These are phyloP conservation scores for Wakefieldia striispora DNA, from an alignment of 768 basidiomycete species.

Conservation along the genomic window DNA sequence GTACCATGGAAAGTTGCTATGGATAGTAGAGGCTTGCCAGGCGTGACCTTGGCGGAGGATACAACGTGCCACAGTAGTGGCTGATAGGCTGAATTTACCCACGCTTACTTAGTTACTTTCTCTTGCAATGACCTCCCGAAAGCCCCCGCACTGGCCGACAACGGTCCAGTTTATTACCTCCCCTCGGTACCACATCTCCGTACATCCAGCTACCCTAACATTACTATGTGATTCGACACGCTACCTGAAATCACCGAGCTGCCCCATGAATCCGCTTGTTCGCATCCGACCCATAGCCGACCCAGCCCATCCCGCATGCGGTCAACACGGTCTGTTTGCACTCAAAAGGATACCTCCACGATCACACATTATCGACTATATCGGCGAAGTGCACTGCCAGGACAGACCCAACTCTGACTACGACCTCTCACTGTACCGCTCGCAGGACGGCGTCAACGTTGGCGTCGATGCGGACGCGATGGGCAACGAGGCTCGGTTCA, in stretches of 20 bases:
- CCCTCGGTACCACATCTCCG: slow-evolving; percentile 56
- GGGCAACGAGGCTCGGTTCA: slow-evolving; percentile 88
- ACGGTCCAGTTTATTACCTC: slow-evolving; percentile 52
- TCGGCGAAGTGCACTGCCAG: slow-evolving; percentile 83
- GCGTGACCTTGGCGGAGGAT: background rate
- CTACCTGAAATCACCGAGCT: slow-evolving; percentile 15
- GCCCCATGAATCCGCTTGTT: slow-evolving; percentile 36
- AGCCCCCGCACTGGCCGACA: slow-evolving; percentile 50
- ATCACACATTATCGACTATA: slow-evolving; percentile 74
- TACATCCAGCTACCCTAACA: slow-evolving; percentile 41
- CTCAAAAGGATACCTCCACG: slow-evolving; percentile 63
- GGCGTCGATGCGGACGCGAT: slow-evolving; percentile 72
- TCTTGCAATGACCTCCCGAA: slow-evolving; percentile 10
- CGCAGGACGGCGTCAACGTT: slow-evolving; percentile 54
- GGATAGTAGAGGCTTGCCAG: slow-evolving; percentile 1
- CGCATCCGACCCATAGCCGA: slow-evolving; percentile 56
- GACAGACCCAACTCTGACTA: slow-evolving; percentile 77
- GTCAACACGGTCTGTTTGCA: slow-evolving; percentile 82
- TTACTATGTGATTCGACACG: slow-evolving; percentile 27
- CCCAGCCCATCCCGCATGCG: slow-evolving; percentile 67
- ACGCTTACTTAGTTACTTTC: too few species aligned
- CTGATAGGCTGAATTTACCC: slow-evolving; percentile 23
- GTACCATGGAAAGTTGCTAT: slow-evolving; percentile 51
- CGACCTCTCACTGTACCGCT: slow-evolving; percentile 76
- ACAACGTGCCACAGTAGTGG: slow-evolving; percentile 18